phyloP scores from a whole-genome alignment of 306 rosid species.

The Dalbergia cochinchinensis region DNA sequence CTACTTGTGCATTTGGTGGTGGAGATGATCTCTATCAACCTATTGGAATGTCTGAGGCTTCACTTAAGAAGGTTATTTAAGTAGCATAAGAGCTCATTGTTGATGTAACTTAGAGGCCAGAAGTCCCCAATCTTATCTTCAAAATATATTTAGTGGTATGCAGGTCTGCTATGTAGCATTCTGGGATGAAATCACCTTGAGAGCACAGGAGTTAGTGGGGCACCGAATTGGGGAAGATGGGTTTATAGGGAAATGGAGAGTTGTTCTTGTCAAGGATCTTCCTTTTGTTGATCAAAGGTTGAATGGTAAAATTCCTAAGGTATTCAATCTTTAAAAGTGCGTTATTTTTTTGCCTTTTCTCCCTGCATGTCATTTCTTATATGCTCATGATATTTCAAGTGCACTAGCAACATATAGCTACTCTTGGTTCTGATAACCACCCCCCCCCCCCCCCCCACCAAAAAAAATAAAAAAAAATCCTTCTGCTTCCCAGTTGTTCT shows the following conservation, averaged over 20 bases:
- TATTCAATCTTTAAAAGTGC: conserved; percentile 35
- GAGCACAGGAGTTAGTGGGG: conserved; percentile 68
- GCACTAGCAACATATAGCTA: conserved; percentile 11
- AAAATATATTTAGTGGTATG: conserved; percentile 55
- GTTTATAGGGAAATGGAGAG: conserved; percentile 88
- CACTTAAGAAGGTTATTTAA: conserved; percentile 72
- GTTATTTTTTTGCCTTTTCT: background rate
- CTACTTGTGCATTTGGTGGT: conserved; percentile 98
- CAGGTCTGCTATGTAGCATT: conserved; percentile 96
- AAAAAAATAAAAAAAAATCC: too few species aligned
- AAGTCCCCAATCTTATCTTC: conserved; percentile 53
- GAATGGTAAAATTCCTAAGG: conserved; percentile 98
- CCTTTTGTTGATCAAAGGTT: conserved; percentile 93
- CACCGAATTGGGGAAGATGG: conserved; percentile 68
- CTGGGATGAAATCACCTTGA: conserved; percentile 93
- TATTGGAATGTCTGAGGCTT: conserved; percentile 83
- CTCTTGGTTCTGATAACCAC: background rate
- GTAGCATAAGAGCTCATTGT: conserved; percentile 37
- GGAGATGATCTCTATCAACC: conserved; percentile 99
- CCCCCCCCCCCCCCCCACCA: too few species aligned
- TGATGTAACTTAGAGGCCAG: conserved; percentile 35
- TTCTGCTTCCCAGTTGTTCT: too few species aligned
- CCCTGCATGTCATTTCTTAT: background rate
- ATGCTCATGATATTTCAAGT: conserved; percentile 25
- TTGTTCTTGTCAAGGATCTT: conserved; percentile 84